Base-by-base conservation (phyloP, 2,329 filamentous ascomycete genomes). In the Trichoderma oligosporum region DNA sequence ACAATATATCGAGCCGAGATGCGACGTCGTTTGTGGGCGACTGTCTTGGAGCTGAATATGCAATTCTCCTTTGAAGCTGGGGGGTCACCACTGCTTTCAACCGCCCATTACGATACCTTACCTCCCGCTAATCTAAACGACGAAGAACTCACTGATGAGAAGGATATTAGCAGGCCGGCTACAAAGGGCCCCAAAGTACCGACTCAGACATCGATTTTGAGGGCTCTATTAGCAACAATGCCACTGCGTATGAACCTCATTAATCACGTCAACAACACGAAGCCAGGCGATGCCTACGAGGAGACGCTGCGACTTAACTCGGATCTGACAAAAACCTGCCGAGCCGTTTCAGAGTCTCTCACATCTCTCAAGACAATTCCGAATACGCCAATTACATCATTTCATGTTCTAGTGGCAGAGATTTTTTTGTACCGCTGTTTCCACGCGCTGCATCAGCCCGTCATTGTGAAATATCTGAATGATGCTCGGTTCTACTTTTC, bases 11-110 rank as follows among this genome's bases (percentile, higher is more conserved):
- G 75, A 18, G 72, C 76, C 1, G 82, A 85, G 66, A 76, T 84
- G 66, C 74, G 82, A 2, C 72, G 82, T 4, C 73, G 82, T 2
- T 64, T 85, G 1, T 85, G 82, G 82, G 76, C 77, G 6, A 81
- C 80, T 0, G 74, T 82, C 9, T 57, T 83, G 4, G 81, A 84
- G 63, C 66, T 84, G 2, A 76, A 77, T n/a, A 56, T 83, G 11
- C 78, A 82, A 62, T 71, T 74, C 1, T 75, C 78, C 18, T 68
- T 82, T 22, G 77, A 80, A 56, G 74, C 78, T 0, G 81, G 81
- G 0, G 77, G 78, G 1, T 74, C 76, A 2, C 78, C 80, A 2
- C 67, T 82, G 7, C 68, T 83, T 7, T 71, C 74, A 0, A 51
- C 66, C 0, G 64, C 73, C 7, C 76, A 82, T 53, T 83, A 76